phyloP scores from a whole-genome alignment of 257 asterid species.

The Solanum okadae region DNA sequence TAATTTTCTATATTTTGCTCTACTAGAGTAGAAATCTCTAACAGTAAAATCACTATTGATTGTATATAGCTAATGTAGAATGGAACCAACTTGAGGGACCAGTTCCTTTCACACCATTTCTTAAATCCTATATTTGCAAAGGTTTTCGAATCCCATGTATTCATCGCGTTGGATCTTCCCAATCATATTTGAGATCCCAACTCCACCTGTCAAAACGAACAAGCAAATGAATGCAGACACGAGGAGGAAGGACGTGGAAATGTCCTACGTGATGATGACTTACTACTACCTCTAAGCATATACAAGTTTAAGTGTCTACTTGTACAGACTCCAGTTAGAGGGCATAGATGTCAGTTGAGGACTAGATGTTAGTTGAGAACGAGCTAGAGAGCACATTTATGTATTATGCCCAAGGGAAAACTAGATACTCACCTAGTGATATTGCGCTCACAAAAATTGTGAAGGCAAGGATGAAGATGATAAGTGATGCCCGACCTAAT shows the following conservation, averaged over 20 bases:
- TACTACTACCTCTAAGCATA: background rate
- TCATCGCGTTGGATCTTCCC: slow-evolving; percentile 65
- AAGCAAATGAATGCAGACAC: background rate
- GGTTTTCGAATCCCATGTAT: slow-evolving; percentile 87
- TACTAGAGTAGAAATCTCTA: background rate
- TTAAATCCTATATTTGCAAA: slow-evolving; percentile 53
- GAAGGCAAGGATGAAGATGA: slow-evolving; percentile 79
- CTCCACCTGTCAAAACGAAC: slow-evolving; percentile 52
- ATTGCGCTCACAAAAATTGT: slow-evolving; percentile 90
- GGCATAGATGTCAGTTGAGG: too few relatives aligned
- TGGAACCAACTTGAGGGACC: background rate
- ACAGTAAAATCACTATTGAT: background rate
- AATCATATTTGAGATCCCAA: slow-evolving; percentile 78
- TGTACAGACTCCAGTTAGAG: too few relatives aligned
- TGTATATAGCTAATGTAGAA: background rate
- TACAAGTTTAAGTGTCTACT: background rate
- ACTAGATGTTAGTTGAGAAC: too few relatives aligned
- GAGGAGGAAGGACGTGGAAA: background rate
- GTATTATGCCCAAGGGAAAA: background rate
- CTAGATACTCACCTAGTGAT: slow-evolving; percentile 54
- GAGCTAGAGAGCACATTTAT: too few relatives aligned
- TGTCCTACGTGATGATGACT: background rate
- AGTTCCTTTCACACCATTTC: background rate
- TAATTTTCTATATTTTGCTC: background rate
- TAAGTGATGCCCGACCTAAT: slow-evolving; percentile 85